Evolutionary conservation across 1,284 basidiomycete species (phyloP).

Genomic region (Papiliotrema nemorosa): DNA sequence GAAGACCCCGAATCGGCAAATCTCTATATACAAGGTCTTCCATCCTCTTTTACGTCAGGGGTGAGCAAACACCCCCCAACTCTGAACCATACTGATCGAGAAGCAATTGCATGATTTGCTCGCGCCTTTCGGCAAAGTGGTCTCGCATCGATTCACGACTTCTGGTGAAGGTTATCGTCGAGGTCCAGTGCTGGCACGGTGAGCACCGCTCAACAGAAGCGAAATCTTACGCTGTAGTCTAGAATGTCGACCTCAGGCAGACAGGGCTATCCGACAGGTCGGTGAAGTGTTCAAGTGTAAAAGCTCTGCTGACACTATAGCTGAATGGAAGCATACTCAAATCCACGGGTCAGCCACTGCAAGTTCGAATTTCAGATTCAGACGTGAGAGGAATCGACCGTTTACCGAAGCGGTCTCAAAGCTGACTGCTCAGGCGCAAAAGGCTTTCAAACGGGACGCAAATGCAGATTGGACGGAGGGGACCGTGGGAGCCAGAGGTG

Average conservation of each 20-base stretch:
- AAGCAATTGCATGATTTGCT: slow-evolving; percentile 30
- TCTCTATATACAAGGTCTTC: slow-evolving; percentile 39
- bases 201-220: background rate
- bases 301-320: slow-evolving; percentile 7
- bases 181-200: slow-evolving; percentile 37
- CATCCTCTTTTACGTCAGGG: slow-evolving; percentile 19
- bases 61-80: slow-evolving; percentile 13
- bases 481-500: slow-evolving; percentile 1
- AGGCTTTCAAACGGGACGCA: slow-evolving; percentile 23
- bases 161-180: slow-evolving; percentile 30
- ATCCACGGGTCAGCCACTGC: slow-evolving; percentile 24
- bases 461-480: background rate
- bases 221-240: background rate
- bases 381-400: slow-evolving; percentile 23
- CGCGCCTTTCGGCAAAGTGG: slow-evolving; percentile 22
- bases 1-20: slow-evolving; percentile 40
- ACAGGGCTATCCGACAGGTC: slow-evolving; percentile 31
- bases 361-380: slow-evolving; percentile 40
- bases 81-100: background rate
- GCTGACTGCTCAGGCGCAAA: slow-evolving; percentile 19
- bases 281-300: background rate
- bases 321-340: slow-evolving; percentile 23
- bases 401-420: background rate
- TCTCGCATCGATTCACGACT: slow-evolving; percentile 29
- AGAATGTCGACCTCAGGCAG: slow-evolving; percentile 33